phyloP scores from a whole-genome alignment of 2,329 filamentous ascomycete species.

The Colletotrichum sublineola region DNA sequence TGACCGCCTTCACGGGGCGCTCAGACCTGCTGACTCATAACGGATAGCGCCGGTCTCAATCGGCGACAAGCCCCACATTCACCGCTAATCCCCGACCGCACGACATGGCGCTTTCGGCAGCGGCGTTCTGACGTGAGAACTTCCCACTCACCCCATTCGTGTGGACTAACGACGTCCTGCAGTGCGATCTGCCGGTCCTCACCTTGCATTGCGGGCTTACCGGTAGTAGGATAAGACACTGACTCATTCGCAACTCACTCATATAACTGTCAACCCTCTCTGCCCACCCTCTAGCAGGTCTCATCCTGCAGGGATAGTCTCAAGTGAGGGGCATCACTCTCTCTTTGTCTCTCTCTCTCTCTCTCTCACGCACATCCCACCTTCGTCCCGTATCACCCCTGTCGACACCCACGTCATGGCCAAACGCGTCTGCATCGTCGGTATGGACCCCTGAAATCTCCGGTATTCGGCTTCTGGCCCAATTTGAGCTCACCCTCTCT shows the following conservation, averaged over 20 bases:
- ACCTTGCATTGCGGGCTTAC: background rate
- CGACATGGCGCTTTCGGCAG: constrained; percentile 18
- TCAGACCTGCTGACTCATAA: constrained; percentile 9
- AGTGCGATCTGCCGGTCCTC: background rate
- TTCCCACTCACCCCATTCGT: background rate
- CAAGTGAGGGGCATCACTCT: constrained; percentile 22
- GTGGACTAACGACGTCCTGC: background rate
- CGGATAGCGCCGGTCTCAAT: background rate
- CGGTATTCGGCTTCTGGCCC: background rate
- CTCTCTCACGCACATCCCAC: constrained; percentile 15
- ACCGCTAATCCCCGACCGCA: constrained; percentile 5
- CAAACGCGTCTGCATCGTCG: constrained; percentile 58
- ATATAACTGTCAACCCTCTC: background rate
- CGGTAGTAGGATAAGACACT: background rate
- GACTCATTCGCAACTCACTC: background rate
- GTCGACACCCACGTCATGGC: constrained; percentile 47
- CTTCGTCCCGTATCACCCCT: constrained; percentile 23
- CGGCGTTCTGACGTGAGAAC: constrained; percentile 32
- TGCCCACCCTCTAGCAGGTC: background rate
- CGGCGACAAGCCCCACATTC: constrained; percentile 18
- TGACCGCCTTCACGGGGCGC: background rate
- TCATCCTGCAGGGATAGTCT: constrained; percentile 19
- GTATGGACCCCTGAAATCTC: constrained; percentile 43
- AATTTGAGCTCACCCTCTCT: background rate
- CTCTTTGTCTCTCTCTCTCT: background rate